Evolutionary conservation across 495 filamentous ascomycete species (phyloP).

Genomic region (Aspergillus affinis): DNA sequence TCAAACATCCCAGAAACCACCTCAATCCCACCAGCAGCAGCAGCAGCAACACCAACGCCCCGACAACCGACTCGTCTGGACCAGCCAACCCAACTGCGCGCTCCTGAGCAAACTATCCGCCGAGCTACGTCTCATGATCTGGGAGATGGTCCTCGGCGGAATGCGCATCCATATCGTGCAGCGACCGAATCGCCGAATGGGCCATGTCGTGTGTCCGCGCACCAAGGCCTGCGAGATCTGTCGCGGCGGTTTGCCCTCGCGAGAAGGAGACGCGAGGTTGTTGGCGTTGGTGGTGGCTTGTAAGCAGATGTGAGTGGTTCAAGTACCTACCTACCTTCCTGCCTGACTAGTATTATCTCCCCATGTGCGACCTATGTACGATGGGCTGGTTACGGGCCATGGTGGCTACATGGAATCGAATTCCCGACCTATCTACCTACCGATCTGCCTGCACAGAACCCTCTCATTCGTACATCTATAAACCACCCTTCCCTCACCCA

Average conservation of each 20-base stretch:
- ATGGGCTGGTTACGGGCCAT: no score
- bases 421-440: no score
- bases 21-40: no score
- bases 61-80: slow-evolving; percentile 14
- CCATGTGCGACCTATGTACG: no score
- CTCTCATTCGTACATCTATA: neutral
- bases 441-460: no score
- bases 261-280: slow-evolving; percentile 15
- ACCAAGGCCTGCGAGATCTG: slow-evolving; percentile 39
- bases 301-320: slow-evolving; percentile 29
- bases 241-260: slow-evolving; percentile 28
- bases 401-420: no score
- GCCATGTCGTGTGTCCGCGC: slow-evolving; percentile 37
- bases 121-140: slow-evolving; percentile 48
- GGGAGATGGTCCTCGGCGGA: slow-evolving; percentile 39
- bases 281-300: slow-evolving; percentile 28
- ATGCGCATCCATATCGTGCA: slow-evolving; percentile 45
- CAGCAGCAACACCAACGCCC: slow-evolving; percentile 9
- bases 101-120: slow-evolving; percentile 42
- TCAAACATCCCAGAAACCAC: slow-evolving; percentile 6
- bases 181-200: slow-evolving; percentile 32
- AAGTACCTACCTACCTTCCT: neutral
- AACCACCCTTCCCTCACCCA: neutral
- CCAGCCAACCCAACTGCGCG: slow-evolving; percentile 30
- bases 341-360: no score